Percentiles rank a stretch among this genome's conserved stretches.
phyloP scores from a whole-genome alignment of 306 rosid species.

The Cucumis hystrix region DNA sequence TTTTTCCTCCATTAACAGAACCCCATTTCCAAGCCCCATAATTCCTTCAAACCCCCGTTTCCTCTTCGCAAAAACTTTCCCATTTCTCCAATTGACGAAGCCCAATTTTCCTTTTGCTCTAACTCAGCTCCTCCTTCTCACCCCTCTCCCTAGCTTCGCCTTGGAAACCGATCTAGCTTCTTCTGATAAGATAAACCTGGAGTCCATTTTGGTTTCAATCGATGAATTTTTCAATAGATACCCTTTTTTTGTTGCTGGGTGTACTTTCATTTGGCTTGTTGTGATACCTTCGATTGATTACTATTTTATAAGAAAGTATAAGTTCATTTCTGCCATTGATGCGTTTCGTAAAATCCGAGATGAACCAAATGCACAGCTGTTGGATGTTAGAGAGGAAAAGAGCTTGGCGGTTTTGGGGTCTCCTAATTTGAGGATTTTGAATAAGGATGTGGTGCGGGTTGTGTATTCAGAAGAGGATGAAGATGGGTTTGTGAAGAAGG shows the following conservation, averaged over 20 bases:
- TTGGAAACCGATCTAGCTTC: constrained; percentile 34
- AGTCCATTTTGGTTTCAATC: constrained; percentile 40
- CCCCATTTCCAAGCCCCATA: background rate
- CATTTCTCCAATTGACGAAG: constrained; percentile 6
- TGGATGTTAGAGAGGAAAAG: constrained; percentile 71
- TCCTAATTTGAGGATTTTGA: constrained; percentile 62
- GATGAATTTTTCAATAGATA: constrained; percentile 56
- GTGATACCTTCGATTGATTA: constrained; percentile 49
- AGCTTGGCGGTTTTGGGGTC: constrained; percentile 38
- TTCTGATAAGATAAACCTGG: constrained; percentile 53
- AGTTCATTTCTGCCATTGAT: constrained; percentile 58
- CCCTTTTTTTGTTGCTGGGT: constrained; percentile 78
- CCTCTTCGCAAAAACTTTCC: constrained; percentile 3
- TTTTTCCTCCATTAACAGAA: constrained; percentile 11
- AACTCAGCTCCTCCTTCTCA: constrained; percentile 16
- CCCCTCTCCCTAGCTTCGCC: constrained; percentile 45
- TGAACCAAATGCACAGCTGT: constrained; percentile 41
- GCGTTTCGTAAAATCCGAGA: constrained; percentile 62
- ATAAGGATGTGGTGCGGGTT: constrained; percentile 51
- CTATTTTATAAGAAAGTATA: constrained; percentile 53
- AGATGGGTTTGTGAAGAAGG: constrained; percentile 63
- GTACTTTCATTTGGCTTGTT: constrained; percentile 68
- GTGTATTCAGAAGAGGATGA: constrained; percentile 47
- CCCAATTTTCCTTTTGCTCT: constrained; percentile 21
- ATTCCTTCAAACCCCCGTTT: constrained; percentile 3